phyloP scores from a whole-genome alignment of 257 asterid species.

The Euphrasia confusa region DNA sequence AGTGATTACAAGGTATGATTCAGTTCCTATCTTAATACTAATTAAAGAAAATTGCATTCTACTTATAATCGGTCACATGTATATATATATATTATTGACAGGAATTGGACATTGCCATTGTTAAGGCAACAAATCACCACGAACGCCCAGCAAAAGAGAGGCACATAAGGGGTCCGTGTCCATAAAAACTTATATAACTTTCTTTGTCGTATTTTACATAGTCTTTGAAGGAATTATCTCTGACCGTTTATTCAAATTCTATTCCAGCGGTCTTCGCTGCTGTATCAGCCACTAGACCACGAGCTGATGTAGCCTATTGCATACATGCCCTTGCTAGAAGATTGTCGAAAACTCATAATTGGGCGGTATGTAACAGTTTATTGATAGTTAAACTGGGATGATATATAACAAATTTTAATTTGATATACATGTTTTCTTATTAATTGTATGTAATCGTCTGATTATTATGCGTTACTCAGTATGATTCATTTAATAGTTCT shows the following conservation, averaged over 20 bases:
- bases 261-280: constrained; percentile 85
- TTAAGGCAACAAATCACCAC: constrained; percentile 94
- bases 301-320: constrained; percentile 99
- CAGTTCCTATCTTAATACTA: not conserved
- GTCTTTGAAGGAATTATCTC: constrained; percentile 22
- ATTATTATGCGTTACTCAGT: no score
- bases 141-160: constrained; percentile 94
- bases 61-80: not conserved
- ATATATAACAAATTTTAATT: no score
- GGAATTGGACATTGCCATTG: constrained; percentile 97
- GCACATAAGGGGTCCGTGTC: constrained; percentile 67
- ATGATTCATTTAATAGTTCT: not conserved
- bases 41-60: constrained; percentile 9
- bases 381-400: not conserved
- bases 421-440: not conserved
- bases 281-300: constrained; percentile 84
- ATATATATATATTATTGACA: constrained; percentile 21
- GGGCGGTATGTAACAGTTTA: constrained; percentile 68
- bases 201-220: not conserved
- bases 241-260: constrained; percentile 20
- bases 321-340: constrained; percentile 94
- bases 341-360: constrained; percentile 81
- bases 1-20: constrained; percentile 92
- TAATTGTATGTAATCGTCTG: no score
- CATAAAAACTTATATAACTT: constrained; percentile 6